These are phyloP conservation scores for Ceratobasidium sp. DNA, from an alignment of 1,284 basidiomycete species.

Conservation along the genomic window DNA sequence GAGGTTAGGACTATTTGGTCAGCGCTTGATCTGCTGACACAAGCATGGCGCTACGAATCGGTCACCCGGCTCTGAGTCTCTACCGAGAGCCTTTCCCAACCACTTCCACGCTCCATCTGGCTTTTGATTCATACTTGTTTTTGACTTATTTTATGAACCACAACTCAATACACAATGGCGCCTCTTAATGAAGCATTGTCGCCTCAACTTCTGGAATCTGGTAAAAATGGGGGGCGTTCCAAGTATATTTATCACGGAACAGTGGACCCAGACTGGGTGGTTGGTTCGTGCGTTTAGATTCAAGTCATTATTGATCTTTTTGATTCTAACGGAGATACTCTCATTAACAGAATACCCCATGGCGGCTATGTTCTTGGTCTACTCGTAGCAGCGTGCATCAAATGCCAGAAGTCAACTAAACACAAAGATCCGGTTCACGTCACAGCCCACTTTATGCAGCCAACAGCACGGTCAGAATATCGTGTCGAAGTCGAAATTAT, in stretches of 20 bases:
- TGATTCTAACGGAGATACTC: too few relatives aligned
- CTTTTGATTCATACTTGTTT: too few relatives aligned
- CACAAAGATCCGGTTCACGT: slow-evolving; percentile 62
- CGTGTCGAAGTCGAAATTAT: slow-evolving; percentile 65
- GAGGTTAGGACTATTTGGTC: too few relatives aligned
- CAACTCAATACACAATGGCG: too few relatives aligned
- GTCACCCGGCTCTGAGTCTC: too few relatives aligned
- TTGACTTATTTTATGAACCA: too few relatives aligned
- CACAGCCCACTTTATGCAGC: slow-evolving; percentile 65
- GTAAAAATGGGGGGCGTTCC: not conserved
- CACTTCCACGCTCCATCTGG: too few relatives aligned
- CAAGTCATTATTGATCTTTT: too few relatives aligned
- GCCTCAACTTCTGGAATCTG: not conserved
- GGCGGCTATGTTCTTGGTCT: slow-evolving; percentile 71
- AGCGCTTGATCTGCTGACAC: too few relatives aligned
- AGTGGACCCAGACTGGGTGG: slow-evolving; percentile 24
- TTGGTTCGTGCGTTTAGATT: slow-evolving; percentile 16
- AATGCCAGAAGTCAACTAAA: slow-evolving; percentile 63
- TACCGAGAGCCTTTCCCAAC: too few relatives aligned
- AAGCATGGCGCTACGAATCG: too few relatives aligned
- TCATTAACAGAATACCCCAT: not conserved
- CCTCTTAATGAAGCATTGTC: too few relatives aligned
- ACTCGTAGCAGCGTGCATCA: slow-evolving; percentile 68
- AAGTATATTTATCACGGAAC: slow-evolving; percentile 3
- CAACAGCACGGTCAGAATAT: slow-evolving; percentile 60